Evolutionary conservation across 2,329 filamentous ascomycete genomes (phyloP).

Genomic region (Arthrocladium fulminans): DNA sequence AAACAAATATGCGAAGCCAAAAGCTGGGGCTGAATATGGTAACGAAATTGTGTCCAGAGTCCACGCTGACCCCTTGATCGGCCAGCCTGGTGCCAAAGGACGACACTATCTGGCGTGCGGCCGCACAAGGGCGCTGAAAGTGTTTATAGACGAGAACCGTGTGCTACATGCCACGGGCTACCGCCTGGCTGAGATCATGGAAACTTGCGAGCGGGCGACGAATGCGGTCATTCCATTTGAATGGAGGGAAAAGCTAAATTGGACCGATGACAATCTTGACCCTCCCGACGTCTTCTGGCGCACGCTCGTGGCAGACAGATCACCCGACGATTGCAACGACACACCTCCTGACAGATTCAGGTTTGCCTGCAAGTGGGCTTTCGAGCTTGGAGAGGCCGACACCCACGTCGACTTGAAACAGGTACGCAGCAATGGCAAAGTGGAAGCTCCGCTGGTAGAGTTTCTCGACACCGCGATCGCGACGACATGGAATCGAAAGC

Average conservation of each 20-base stretch:
- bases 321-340: conserved; percentile 3
- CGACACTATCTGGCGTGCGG: conserved; percentile 5
- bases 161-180: conserved; percentile 7
- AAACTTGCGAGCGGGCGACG: conserved; percentile 3
- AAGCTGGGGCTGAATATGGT: neutral
- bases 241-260: conserved; percentile 14
- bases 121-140: conserved; percentile 5
- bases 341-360: conserved; percentile 10
- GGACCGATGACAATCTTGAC: neutral
- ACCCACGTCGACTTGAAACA: neutral
- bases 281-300: conserved; percentile 14
- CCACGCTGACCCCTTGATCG: conserved; percentile 23
- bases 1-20: neutral
- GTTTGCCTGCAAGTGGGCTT: conserved; percentile 11
- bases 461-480: neutral
- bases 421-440: neutral
- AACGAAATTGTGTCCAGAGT: conserved; percentile 9
- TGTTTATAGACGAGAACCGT: conserved; percentile 17
- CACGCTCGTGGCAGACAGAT: conserved; percentile 12
- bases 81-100: conserved; percentile 10
- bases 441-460: neutral
- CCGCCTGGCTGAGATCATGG: conserved; percentile 1
- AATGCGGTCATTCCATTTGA: conserved; percentile 18
- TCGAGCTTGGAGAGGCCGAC: neutral
- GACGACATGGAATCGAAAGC: neutral